A percentile compares a stretch with the other conserved stretches of the same genome.
These are phyloP conservation scores for Ceratocystis alfenasii DNA, from an alignment of 2,329 filamentous ascomycete species.

Conservation along the genomic window DNA sequence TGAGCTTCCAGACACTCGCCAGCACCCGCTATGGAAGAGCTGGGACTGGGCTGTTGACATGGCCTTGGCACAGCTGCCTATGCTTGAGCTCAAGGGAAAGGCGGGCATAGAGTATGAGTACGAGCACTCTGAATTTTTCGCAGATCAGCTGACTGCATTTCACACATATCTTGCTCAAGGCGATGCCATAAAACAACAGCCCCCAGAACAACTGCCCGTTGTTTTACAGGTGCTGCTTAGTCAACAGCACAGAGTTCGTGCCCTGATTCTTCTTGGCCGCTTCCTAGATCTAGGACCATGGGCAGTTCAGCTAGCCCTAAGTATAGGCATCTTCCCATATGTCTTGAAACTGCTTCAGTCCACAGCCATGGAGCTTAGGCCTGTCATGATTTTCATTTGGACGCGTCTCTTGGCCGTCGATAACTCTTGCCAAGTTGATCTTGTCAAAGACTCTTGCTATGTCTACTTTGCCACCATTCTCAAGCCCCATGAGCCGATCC, in stretches of 20 bases:
- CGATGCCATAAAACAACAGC: conserved; percentile 67
- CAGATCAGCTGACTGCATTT: conserved; percentile 92
- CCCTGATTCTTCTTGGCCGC: conserved; percentile 79
- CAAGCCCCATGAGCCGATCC: conserved; percentile 69
- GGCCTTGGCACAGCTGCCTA: conserved; percentile 78
- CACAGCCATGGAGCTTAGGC: conserved; percentile 84
- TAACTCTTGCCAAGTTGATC: conserved; percentile 79
- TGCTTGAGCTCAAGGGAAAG: conserved; percentile 65
- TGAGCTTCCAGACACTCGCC: conserved; percentile 82
- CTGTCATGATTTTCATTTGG: conserved; percentile 99
- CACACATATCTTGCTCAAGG: conserved; percentile 84
- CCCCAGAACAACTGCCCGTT: conserved; percentile 89
- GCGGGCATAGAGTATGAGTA: conserved; percentile 76
- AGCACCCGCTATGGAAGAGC: conserved; percentile 90
- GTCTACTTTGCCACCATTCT: conserved; percentile 93
- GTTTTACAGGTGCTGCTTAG: conserved; percentile 91
- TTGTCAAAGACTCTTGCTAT: conserved; percentile 94
- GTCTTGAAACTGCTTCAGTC: conserved; percentile 96
- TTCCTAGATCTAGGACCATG: conserved; percentile 93
- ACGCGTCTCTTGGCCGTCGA: conserved; percentile 91
- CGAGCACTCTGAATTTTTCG: conserved; percentile 89
- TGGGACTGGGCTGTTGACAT: conserved; percentile 97
- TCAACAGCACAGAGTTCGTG: conserved; percentile 83
- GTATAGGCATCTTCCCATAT: conserved; percentile 97
- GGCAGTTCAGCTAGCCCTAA: conserved; percentile 95